These are phyloP conservation scores for Diaporthe ampelina DNA, from an alignment of 2,329 filamentous ascomycete species.

Conservation along the genomic window DNA sequence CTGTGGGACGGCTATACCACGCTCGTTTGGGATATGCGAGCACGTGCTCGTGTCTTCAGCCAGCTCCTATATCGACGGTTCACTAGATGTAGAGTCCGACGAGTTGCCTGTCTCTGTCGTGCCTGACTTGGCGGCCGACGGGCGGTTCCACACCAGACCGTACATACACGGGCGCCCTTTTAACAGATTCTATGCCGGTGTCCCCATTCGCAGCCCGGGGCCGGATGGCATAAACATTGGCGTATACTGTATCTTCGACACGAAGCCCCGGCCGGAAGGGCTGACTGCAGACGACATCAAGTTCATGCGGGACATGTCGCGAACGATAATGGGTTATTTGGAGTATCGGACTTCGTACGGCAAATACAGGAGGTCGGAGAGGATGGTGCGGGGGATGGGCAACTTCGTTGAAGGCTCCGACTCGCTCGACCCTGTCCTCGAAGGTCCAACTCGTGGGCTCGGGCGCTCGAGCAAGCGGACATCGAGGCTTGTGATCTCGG, in stretches of 20 bases:
- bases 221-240: constrained; percentile 58
- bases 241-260: constrained; percentile 54
- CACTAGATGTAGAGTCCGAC: neutral
- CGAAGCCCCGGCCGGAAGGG: constrained; percentile 45
- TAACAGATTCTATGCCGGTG: constrained; percentile 56
- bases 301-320: constrained; percentile 47
- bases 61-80: neutral
- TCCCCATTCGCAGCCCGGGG: constrained; percentile 55
- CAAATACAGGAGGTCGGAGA: constrained; percentile 50
- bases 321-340: constrained; percentile 54
- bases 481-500: neutral
- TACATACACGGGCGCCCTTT: constrained; percentile 45
- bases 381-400: constrained; percentile 54
- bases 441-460: constrained; percentile 2
- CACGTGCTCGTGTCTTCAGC: constrained; percentile 44
- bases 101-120: constrained; percentile 52
- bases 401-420: constrained; percentile 52
- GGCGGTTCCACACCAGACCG: constrained; percentile 48
- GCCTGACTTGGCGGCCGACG: constrained; percentile 51
- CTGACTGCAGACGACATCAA: constrained; percentile 48
- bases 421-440: constrained; percentile 13
- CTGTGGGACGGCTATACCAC: constrained; percentile 50
- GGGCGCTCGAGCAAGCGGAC: constrained; percentile 26
- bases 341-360: constrained; percentile 49
- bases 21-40: constrained; percentile 50